Evolutionary conservation across 306 rosid species (phyloP).

Genomic region (Cucumis sativus): Cucumber_9930_V3 NC_026656.2:3772001-3772500

Average conservation of each 20-base stretch:
- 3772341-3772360: background rate
- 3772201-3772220: slow-evolving; percentile 75
- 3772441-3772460: no score
- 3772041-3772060: slow-evolving; percentile 62
- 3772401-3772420: background rate
- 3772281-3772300: background rate
- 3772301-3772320: no score
- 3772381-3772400: background rate
- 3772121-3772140: slow-evolving; percentile 91
- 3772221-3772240: slow-evolving; percentile 11
- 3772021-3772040: slow-evolving; percentile 85
- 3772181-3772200: slow-evolving; percentile 92
- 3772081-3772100: slow-evolving; percentile 97
- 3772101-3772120: slow-evolving; percentile 90
- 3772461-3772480: no score
- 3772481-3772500: no score
- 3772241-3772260: background rate
- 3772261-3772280: background rate
- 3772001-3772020: slow-evolving; percentile 79
- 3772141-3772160: slow-evolving; percentile 86
- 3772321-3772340: no score
- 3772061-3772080: slow-evolving; percentile 99
- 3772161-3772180: slow-evolving; percentile 65
- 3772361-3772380: background rate
- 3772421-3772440: no score